Evolutionary conservation across 2,329 filamentous ascomycete species (phyloP).

Genomic region (Fusarium zealandicum): DNA sequence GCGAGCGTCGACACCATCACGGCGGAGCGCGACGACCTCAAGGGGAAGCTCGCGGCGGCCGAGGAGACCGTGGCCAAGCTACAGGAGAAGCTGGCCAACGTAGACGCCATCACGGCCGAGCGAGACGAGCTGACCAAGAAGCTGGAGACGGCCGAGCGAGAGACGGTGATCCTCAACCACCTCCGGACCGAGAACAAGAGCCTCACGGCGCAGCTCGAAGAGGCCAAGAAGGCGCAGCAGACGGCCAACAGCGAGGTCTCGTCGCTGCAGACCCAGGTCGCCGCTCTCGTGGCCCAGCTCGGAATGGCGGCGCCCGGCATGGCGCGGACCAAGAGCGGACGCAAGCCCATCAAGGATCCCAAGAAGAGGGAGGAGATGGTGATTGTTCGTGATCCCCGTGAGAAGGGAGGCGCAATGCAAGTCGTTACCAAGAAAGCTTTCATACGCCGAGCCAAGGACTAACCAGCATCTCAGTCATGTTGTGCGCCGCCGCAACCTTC

Average conservation of each 20-base stretch:
- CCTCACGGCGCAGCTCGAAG: constrained; percentile 36
- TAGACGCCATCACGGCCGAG: constrained; percentile 20
- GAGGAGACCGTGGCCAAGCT: constrained; percentile 18
- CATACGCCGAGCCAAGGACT: background rate
- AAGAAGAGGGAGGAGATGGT: constrained; percentile 39
- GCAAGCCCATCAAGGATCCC: constrained; percentile 36
- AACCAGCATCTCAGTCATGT: constrained; percentile 20
- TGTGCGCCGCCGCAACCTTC: constrained; percentile 28
- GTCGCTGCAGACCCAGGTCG: constrained; percentile 30
- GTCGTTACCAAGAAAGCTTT: background rate
- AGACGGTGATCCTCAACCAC: constrained; percentile 30
- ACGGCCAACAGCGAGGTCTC: constrained; percentile 30
- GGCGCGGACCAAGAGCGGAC: constrained; percentile 21
- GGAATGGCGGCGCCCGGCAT: constrained; percentile 1
- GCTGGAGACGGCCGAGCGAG: constrained; percentile 33
- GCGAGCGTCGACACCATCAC: constrained; percentile 22
- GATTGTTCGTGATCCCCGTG: constrained; percentile 37
- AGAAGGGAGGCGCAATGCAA: constrained; percentile 37
- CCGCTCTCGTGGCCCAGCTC: constrained; percentile 35
- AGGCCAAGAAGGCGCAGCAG: constrained; percentile 35
- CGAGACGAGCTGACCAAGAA: constrained; percentile 29
- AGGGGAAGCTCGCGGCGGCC: constrained; percentile 21
- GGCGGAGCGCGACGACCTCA: constrained; percentile 27
- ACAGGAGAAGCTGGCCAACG: constrained; percentile 13
- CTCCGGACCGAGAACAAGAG: constrained; percentile 38